Conservation (phyloP, 768 basidiomycete species). For the Chiua virens region DNA sequence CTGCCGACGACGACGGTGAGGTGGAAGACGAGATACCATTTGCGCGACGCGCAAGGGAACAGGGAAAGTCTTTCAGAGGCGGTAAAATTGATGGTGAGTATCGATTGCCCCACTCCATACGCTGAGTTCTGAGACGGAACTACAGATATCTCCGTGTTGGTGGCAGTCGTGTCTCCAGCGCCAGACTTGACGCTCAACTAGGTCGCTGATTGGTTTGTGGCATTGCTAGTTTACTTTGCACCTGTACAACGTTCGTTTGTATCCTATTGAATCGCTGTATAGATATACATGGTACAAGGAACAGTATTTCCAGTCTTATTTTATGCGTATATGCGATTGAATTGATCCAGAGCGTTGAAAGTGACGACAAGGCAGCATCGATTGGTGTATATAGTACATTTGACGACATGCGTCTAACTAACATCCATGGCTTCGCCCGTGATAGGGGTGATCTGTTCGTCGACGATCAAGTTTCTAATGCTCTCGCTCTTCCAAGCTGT, state of each 20-base stretch:
- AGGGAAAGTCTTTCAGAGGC: slow-evolving; percentile 69
- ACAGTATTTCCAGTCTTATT: slow-evolving; percentile 9
- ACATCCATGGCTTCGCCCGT: slow-evolving; percentile 80
- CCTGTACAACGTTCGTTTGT: slow-evolving; percentile 23
- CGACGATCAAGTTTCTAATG: slow-evolving; percentile 68
- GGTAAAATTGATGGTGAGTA: slow-evolving; percentile 83
- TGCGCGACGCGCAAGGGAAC: slow-evolving; percentile 73
- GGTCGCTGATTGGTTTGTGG: slow-evolving; percentile 2
- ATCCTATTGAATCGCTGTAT: slow-evolving; percentile 23
- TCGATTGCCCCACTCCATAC: not conserved
- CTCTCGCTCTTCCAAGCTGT: slow-evolving; percentile 87
- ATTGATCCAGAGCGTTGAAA: not conserved
- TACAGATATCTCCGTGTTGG: slow-evolving; percentile 64
- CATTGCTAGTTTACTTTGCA: slow-evolving; percentile 18
- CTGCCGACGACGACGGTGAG: slow-evolving; percentile 23
- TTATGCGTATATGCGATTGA: slow-evolving; percentile 12
- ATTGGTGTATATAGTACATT: slow-evolving; percentile 7
- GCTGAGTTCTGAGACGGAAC: slow-evolving; percentile 1
- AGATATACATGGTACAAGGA: slow-evolving; percentile 24
- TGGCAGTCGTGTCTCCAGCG: slow-evolving; percentile 60
- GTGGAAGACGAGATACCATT: slow-evolving; percentile 71
- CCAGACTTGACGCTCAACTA: slow-evolving; percentile 22
- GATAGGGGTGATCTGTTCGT: slow-evolving; percentile 61
- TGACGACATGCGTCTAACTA: slow-evolving; percentile 43
- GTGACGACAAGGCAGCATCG: not conserved